A percentile compares a stretch with the other conserved stretches of the same genome.
phyloP scores from a whole-genome alignment of 2,329 filamentous ascomycete species.

The Fusarium zealandicum region DNA sequence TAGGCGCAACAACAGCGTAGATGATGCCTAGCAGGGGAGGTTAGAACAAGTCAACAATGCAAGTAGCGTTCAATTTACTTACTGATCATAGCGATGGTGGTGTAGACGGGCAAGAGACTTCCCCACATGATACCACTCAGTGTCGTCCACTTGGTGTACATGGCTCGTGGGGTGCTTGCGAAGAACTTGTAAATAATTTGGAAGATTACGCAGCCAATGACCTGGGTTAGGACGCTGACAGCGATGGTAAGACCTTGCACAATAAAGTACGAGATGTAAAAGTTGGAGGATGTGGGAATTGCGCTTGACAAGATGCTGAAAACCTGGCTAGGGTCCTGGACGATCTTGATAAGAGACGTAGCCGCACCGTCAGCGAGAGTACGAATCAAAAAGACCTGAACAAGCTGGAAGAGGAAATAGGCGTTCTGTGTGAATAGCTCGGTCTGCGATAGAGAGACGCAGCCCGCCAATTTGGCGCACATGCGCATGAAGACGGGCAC shows the following conservation, averaged over 20 bases:
- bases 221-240: constrained; percentile 76
- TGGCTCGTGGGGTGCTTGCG: constrained; percentile 78
- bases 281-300: constrained; percentile 86
- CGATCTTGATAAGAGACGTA: constrained; percentile 69
- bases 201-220: constrained; percentile 69
- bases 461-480: constrained; percentile 80
- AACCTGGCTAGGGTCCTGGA: constrained; percentile 65
- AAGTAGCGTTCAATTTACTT: constrained; percentile 27
- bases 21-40: constrained; percentile 60
- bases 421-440: constrained; percentile 91
- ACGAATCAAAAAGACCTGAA: constrained; percentile 92
- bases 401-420: constrained; percentile 89
- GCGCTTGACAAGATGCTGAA: constrained; percentile 72
- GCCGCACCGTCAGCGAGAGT: constrained; percentile 83
- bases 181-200: constrained; percentile 73
- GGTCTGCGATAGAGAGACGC: constrained; percentile 78
- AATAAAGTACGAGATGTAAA: constrained; percentile 91
- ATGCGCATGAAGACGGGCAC: constrained; percentile 71
- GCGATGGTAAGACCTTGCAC: constrained; percentile 83
- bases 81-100: constrained; percentile 76
- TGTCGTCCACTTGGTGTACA: constrained; percentile 75
- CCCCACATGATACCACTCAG: constrained; percentile 78
- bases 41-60: constrained; percentile 27
- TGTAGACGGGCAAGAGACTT: constrained; percentile 76
- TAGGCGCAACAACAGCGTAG: constrained; percentile 83